Evolutionary conservation across 495 filamentous ascomycete species (phyloP).

Genomic region (Daldinia concentrica): DNA sequence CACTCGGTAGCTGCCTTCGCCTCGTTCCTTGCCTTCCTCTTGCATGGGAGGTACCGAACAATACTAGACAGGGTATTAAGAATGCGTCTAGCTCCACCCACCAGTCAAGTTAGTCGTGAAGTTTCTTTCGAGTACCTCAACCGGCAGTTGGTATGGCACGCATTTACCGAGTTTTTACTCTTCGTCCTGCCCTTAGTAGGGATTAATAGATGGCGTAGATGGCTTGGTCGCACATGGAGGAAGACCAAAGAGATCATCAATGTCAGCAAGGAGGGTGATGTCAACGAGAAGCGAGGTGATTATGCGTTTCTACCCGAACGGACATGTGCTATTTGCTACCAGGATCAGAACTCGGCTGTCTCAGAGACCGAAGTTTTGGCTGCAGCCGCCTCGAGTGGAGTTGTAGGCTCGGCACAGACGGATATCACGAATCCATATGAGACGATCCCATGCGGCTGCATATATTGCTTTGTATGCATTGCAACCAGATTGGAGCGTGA

Average conservation of each 20-base stretch:
- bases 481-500: conserved; percentile 88
- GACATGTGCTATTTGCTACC: conserved; percentile 98
- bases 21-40: conserved; percentile 89
- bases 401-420: conserved; percentile 87
- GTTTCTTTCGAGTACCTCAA: conserved; percentile 98
- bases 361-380: conserved; percentile 76
- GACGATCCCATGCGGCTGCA: conserved; percentile 85
- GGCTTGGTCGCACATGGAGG: conserved; percentile 84
- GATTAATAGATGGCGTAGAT: conserved; percentile 90
- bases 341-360: conserved; percentile 81
- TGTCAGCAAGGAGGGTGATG: conserved; percentile 50
- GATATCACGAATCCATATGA: conserved; percentile 98
- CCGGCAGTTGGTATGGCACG: conserved; percentile 97
- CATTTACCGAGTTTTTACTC: conserved; percentile 96
- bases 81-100: conserved; percentile 84
- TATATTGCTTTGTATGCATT: conserved; percentile 98
- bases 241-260: conserved; percentile 73
- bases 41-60: conserved; percentile 91
- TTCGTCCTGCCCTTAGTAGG: conserved; percentile 95
- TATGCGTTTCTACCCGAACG: conserved; percentile 87
- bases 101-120: conserved; percentile 82
- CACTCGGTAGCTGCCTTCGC: conserved; percentile 82
- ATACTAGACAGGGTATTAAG: conserved; percentile 86
- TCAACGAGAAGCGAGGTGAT: conserved; percentile 72
- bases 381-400: conserved; percentile 70